These are phyloP conservation scores for Tilletia indica DNA, from an alignment of 1,284 basidiomycete species.

Conservation along the genomic window DNA sequence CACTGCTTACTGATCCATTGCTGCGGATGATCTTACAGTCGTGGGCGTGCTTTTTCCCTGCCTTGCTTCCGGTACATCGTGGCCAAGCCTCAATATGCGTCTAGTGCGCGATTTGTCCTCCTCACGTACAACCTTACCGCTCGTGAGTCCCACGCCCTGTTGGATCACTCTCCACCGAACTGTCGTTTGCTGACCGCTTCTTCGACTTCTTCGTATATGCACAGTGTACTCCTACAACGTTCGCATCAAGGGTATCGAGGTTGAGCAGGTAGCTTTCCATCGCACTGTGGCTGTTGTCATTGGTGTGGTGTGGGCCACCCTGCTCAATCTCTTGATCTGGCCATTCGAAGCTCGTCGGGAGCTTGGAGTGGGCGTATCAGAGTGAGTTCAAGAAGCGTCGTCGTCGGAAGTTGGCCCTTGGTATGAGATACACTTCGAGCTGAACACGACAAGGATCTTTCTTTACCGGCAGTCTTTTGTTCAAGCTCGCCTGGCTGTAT, in stretches of 20 bases:
- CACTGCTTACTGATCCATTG: neutral
- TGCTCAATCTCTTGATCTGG: conserved; percentile 90
- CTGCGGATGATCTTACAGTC: conserved; percentile 47
- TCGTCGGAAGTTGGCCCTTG: neutral
- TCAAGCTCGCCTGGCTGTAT: conserved; percentile 50
- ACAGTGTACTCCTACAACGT: conserved; percentile 71
- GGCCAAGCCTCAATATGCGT: conserved; percentile 60
- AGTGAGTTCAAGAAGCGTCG: conserved; percentile 62
- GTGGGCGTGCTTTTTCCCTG: conserved; percentile 84
- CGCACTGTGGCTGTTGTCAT: conserved; percentile 78
- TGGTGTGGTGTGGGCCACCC: conserved; percentile 82
- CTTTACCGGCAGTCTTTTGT: conserved; percentile 30
- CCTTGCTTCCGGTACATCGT: conserved; percentile 92
- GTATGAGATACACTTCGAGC: too few species aligned
- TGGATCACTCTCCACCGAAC: too few species aligned
- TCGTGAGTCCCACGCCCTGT: conserved; percentile 64
- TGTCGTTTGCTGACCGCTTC: too few species aligned
- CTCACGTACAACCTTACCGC: conserved; percentile 81
- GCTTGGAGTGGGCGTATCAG: conserved; percentile 76
- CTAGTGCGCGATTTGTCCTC: conserved; percentile 47
- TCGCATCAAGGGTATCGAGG: conserved; percentile 69
- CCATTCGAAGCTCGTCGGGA: conserved; percentile 87
- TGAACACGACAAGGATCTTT: too few species aligned
- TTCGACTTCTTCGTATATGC: neutral
- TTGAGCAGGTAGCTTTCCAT: conserved; percentile 71